Evolutionary conservation across 352 stramenopile species (phyloP).

Genomic region (Blastocystis sp.): DNA sequence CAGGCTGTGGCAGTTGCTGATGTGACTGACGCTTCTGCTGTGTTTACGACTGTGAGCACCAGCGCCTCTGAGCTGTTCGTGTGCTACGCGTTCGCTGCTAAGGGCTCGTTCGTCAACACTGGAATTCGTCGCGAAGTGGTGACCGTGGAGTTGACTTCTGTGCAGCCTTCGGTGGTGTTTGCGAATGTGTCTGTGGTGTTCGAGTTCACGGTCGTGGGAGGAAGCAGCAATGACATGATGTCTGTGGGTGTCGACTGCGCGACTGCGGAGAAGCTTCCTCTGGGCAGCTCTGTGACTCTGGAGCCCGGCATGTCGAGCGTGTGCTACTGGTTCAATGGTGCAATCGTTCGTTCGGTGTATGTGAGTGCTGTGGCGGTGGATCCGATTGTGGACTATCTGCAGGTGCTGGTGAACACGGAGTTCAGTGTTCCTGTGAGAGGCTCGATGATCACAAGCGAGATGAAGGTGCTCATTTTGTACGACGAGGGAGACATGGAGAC

Average conservation of each 20-base stretch:
- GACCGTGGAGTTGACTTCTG: background rate
- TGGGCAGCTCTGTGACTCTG: background rate
- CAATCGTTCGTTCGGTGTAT: background rate
- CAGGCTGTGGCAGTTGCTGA: background rate
- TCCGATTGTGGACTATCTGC: no score
- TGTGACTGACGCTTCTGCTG: background rate
- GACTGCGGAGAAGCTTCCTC: background rate
- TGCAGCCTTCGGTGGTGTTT: background rate
- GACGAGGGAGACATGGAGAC: background rate
- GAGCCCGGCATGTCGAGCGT: background rate
- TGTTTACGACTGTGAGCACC: background rate
- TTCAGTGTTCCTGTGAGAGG: background rate
- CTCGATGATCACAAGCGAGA: background rate
- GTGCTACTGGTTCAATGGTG: slow-evolving; percentile 57
- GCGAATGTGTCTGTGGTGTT: background rate
- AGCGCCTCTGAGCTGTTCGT: background rate
- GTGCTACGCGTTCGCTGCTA: slow-evolving; percentile 26
- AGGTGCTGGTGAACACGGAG: background rate
- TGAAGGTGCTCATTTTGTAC: slow-evolving; percentile 11
- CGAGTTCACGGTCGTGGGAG: background rate
- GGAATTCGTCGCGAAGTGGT: background rate
- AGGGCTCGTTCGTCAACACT: background rate
- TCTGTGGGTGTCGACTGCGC: slow-evolving; percentile 14
- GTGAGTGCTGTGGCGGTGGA: slow-evolving; percentile 20
- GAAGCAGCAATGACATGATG: background rate